Base-by-base conservation (phyloP, 345 rosid genomes). In the Citropsis articulata region DNA sequence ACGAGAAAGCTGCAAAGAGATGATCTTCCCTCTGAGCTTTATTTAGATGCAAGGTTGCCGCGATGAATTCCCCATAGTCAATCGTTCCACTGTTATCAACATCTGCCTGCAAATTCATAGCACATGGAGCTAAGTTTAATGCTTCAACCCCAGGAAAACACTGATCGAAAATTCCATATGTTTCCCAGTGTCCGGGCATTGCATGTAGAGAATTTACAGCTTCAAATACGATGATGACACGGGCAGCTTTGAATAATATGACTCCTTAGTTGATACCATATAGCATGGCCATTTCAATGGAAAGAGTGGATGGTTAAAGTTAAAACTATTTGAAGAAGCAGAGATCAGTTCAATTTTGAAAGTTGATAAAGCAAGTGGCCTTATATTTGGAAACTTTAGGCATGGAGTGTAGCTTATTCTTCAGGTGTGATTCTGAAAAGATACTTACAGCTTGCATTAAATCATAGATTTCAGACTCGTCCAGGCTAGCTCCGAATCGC, bases 41-140 rank as follows among this genome's bases (percentile, higher is more conserved):
- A 82, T 88, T 87, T 82, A 84, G 83, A 86, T 91, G 91, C 73
- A 91, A 50, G 45, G 97, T 89, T 22, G 93, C 95, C 3, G 83
- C 90, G 72, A 93, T 83, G 83, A 95, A 93, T 77, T 93, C 98
- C 31, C 87, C 93, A 35, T 90, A 93, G 80, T 91, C 91, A 59
- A 95, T 88, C 28, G 93, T 86, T 40, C 97, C 98, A 45, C 86
- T 90, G 55, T 90, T 86, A 63, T 93, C 87, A 63, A 87, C 76
- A 79, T 93, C 95, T 16, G 91, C 94, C 98, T 94, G 93, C 80
- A 77, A 75, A 27, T 68, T 27, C 42, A 6, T 5, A 66, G 48
- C 19, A 80, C 22, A 13, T 0, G 7, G 31, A 57, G 45, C 48
- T 33, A 35, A 9, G 21, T 38, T 67, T 12, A 31, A 25, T 5